phyloP scores from a whole-genome alignment of 2,329 filamentous ascomycete species.

The Talaromyces marneffei region DNA sequence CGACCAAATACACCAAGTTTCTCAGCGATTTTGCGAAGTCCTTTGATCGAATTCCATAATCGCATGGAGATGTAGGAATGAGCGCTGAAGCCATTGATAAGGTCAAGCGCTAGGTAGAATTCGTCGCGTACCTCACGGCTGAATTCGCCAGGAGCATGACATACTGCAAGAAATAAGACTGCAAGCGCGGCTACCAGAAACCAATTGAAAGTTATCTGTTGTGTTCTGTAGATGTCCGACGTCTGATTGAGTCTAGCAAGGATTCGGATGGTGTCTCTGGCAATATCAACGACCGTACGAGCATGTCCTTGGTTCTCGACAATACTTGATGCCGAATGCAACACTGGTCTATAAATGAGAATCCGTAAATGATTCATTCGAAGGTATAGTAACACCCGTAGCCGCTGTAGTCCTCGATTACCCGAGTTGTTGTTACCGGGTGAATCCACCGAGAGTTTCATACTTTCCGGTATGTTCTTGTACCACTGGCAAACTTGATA shows the following conservation, averaged over 20 bases:
- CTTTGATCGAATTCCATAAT: conserved; percentile 59
- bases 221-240: conserved; percentile 57
- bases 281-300: conserved; percentile 60
- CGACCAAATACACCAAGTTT: conserved; percentile 51
- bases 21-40: conserved; percentile 58
- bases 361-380: conserved; percentile 87
- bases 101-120: conserved; percentile 61
- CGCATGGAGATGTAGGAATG: conserved; percentile 57
- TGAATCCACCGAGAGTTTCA: conserved; percentile 56
- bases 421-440: conserved; percentile 44
- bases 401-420: conserved; percentile 62
- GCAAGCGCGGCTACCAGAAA: conserved; percentile 60
- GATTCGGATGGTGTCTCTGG: conserved; percentile 59
- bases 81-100: conserved; percentile 57
- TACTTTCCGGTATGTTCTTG: conserved; percentile 59
- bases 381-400: conserved; percentile 78
- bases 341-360: conserved; percentile 77
- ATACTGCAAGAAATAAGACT: conserved; percentile 59
- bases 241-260: conserved; percentile 57
- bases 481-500: conserved; percentile 85
- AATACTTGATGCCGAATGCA: conserved; percentile 80
- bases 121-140: conserved; percentile 57
- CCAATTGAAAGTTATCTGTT: conserved; percentile 62
- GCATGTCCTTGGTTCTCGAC: conserved; percentile 68
- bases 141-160: conserved; percentile 58